These are phyloP conservation scores for Hypoxylon lenormandii DNA, from an alignment of 495 filamentous ascomycete species.

Conservation along the genomic window DNA sequence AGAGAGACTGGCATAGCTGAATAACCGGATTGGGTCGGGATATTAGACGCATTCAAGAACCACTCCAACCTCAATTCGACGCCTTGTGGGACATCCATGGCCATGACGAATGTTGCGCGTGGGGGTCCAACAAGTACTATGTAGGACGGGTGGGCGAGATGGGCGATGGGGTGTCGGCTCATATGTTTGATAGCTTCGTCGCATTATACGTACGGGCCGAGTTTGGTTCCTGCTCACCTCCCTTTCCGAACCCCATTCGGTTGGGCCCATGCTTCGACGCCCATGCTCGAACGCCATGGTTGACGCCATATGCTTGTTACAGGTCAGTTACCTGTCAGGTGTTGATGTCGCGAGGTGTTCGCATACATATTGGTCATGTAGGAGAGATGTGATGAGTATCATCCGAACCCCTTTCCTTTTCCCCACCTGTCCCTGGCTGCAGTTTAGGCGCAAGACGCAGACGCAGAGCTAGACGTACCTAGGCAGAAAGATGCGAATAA, in stretches of 20 bases:
- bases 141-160: neutral
- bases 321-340: slow-evolving; percentile 27
- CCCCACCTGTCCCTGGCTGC: slow-evolving; percentile 35
- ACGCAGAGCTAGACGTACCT: too few species aligned
- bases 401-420: slow-evolving; percentile 29
- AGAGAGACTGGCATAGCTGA: slow-evolving; percentile 26
- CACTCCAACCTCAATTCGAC: slow-evolving; percentile 28
- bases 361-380: slow-evolving; percentile 39
- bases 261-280: neutral
- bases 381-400: slow-evolving; percentile 45
- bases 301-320: slow-evolving; percentile 22
- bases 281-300: slow-evolving; percentile 1
- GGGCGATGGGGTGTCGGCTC: slow-evolving; percentile 11
- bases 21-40: slow-evolving; percentile 45
- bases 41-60: slow-evolving; percentile 34
- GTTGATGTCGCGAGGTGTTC: slow-evolving; percentile 34
- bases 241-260: slow-evolving; percentile 36
- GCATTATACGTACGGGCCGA: slow-evolving; percentile 37
- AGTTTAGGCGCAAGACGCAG: slow-evolving; percentile 23
- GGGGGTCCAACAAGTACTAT: slow-evolving; percentile 26
- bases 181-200: slow-evolving; percentile 18
- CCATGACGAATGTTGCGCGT: slow-evolving; percentile 40
- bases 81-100: slow-evolving; percentile 31
- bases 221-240: slow-evolving; percentile 19
- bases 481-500: slow-evolving; percentile 7